A percentile compares a stretch with the other conserved stretches of the same genome.
phyloP scores from a whole-genome alignment of 1,284 basidiomycete genomes.

The Cutaneotrichosporon cavernicola region DNA sequence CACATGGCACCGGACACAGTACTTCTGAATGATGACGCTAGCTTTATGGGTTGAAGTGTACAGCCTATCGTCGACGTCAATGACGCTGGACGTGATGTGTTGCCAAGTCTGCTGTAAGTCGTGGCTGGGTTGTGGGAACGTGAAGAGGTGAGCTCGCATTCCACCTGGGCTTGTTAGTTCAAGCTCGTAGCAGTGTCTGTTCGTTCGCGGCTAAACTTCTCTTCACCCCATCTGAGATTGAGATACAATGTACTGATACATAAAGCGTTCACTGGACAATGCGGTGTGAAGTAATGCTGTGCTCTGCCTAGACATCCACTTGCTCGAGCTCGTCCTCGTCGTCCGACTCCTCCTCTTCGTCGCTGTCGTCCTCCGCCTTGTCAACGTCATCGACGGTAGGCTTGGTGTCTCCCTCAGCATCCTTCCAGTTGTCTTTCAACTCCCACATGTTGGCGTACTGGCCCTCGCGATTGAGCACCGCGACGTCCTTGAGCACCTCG shows the following conservation, averaged over 20 bases:
- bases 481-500: conserved; percentile 79
- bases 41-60: too few species aligned
- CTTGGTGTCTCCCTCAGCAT: conserved; percentile 15
- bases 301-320: conserved; percentile 18
- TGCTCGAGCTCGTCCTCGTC: conserved; percentile 34
- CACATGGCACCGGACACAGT: too few species aligned
- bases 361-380: conserved; percentile 8
- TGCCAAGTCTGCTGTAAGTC: too few species aligned
- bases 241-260: conserved; percentile 10
- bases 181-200: too few species aligned
- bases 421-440: conserved; percentile 39
- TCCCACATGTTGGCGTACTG: conserved; percentile 56
- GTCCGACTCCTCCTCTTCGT: conserved; percentile 24
- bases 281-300: conserved; percentile 6
- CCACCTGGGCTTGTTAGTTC: too few species aligned
- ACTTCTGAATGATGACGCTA: too few species aligned
- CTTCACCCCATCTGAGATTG: background rate
- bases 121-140: too few species aligned
- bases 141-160: too few species aligned
- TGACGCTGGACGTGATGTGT: too few species aligned
- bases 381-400: conserved; percentile 15
- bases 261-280: background rate
- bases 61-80: too few species aligned
- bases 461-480: conserved; percentile 74
- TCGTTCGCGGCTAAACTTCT: too few species aligned